phyloP scores from a whole-genome alignment of 192 early-diverging fungal species.

The Helicostylum pulchrum region DNA sequence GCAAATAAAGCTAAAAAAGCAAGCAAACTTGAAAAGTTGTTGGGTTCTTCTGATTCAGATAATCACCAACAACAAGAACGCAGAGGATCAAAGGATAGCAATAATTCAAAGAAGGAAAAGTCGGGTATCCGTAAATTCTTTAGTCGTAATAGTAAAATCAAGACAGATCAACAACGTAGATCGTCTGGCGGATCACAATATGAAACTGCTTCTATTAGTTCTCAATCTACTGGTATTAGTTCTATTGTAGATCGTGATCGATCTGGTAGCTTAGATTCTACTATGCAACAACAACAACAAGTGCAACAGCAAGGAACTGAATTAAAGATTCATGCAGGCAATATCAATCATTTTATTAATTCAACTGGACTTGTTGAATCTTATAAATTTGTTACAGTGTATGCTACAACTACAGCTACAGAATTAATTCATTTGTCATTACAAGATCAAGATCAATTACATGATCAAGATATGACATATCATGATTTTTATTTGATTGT shows the following conservation, averaged over 20 bases:
- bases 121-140: conserved; percentile 31
- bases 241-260: conserved; percentile 16
- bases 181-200: neutral
- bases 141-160: conserved; percentile 23
- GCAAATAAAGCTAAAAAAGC: conserved; percentile 9
- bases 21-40: conserved; percentile 24
- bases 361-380: conserved; percentile 27
- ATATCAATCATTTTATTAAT: conserved; percentile 24
- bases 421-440: conserved; percentile 47
- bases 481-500: conserved; percentile 45
- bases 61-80: neutral
- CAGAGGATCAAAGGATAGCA: neutral
- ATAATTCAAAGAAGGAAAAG: conserved; percentile 21
- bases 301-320: neutral
- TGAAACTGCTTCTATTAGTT: conserved; percentile 31
- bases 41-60: conserved; percentile 8
- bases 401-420: conserved; percentile 35
- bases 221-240: conserved; percentile 30
- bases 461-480: conserved; percentile 16
- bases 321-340: conserved; percentile 48
- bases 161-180: conserved; percentile 2
- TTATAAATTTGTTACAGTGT: conserved; percentile 43
- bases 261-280: conserved; percentile 13
- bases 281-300: neutral
- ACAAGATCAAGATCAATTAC: conserved; percentile 29